Evolutionary conservation across 257 asterid genomes (phyloP).

Genomic region (Osmanthus fragrans): DNA sequence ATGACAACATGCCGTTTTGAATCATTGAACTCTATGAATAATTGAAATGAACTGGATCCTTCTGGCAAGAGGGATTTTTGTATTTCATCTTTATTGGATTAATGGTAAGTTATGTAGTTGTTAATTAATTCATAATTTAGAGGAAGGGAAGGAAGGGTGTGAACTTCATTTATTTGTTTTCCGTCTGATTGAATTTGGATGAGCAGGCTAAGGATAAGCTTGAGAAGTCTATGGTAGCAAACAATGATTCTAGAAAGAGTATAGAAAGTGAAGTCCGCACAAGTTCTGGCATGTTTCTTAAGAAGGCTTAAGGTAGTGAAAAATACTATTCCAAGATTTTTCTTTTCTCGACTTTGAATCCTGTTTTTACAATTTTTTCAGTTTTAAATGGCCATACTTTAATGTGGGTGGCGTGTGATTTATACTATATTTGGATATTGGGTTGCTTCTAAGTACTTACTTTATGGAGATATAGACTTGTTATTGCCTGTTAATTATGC

Average conservation of each 20-base stretch:
- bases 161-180: background rate
- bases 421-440: background rate
- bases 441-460: background rate
- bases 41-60: background rate
- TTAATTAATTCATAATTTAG: background rate
- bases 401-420: background rate
- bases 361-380: background rate
- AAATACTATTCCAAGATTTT: background rate
- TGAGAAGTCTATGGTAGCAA: conserved; percentile 97
- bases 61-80: background rate
- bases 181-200: conserved; percentile 12
- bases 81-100: background rate
- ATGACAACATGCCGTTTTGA: too few species aligned
- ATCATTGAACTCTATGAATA: background rate
- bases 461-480: background rate
- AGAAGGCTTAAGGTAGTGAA: conserved; percentile 55
- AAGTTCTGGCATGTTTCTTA: conserved; percentile 86
- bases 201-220: conserved; percentile 78
- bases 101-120: background rate
- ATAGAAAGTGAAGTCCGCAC: conserved; percentile 87
- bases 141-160: background rate
- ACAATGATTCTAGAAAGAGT: conserved; percentile 85
- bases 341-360: background rate
- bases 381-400: background rate
- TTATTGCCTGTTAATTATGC: background rate